Conservation (phyloP, 1,284 basidiomycete genomes). For the Xanthoconium separans region DNA sequence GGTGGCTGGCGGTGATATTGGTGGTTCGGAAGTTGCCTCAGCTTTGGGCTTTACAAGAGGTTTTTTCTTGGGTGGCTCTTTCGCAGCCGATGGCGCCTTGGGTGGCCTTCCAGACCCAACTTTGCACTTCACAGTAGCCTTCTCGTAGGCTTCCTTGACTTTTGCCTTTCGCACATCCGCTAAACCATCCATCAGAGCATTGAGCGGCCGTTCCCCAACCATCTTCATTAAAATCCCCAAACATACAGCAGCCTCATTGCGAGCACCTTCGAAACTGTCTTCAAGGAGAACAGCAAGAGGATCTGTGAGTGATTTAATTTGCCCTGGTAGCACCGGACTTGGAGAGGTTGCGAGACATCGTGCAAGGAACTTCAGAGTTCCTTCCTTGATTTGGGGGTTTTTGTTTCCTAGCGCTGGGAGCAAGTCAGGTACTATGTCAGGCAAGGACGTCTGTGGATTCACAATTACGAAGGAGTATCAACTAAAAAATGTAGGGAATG, state of each 20-base stretch:
- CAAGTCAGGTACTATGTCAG: conserved; percentile 86
- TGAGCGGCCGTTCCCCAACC: conserved; percentile 91
- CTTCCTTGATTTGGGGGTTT: conserved; percentile 97
- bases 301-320: conserved; percentile 86
- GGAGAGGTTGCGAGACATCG: conserved; percentile 76
- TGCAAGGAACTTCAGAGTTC: conserved; percentile 85
- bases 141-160: conserved; percentile 92
- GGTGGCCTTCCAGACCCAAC: conserved; percentile 53
- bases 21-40: conserved; percentile 24
- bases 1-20: conserved; percentile 13
- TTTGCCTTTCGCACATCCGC: conserved; percentile 91
- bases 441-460: conserved; percentile 64
- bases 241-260: conserved; percentile 86
- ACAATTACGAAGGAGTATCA: conserved; percentile 11
- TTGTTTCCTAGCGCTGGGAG: conserved; percentile 81
- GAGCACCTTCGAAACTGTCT: conserved; percentile 89
- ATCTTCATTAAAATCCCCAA: conserved; percentile 96
- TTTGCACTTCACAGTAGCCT: conserved; percentile 85
- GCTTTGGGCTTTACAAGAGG: conserved; percentile 29
- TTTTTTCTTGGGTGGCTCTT: conserved; percentile 48
- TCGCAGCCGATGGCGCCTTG: conserved; percentile 39
- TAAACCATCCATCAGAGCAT: conserved; percentile 83
- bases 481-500: conserved; percentile 12
- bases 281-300: conserved; percentile 76
- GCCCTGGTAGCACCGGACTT: conserved; percentile 67